Conservation (phyloP, 805 yeast genomes). For the Millerozyma acaciae region DNA sequence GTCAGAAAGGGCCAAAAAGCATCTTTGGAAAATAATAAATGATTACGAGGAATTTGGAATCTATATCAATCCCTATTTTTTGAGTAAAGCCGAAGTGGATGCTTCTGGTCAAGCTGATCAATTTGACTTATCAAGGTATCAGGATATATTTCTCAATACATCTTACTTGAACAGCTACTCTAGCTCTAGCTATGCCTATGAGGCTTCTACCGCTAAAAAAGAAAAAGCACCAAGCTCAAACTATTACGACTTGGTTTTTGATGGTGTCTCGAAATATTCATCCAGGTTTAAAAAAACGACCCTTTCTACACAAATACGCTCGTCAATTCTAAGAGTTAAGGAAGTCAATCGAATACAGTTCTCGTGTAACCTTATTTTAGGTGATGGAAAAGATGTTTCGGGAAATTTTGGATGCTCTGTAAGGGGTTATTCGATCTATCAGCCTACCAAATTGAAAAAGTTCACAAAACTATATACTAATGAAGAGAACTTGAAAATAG, state of each 20-base stretch:
- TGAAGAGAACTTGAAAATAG: slow-evolving; percentile 50
- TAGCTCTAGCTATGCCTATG: not conserved
- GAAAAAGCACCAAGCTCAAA: slow-evolving; percentile 3
- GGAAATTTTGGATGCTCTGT: slow-evolving; percentile 56
- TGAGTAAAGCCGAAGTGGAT: slow-evolving; percentile 24
- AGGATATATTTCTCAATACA: slow-evolving; percentile 54
- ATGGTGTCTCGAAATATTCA: slow-evolving; percentile 11
- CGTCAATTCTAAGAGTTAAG: slow-evolving; percentile 50
- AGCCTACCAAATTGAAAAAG: slow-evolving; percentile 49
- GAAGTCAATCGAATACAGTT: slow-evolving; percentile 64
- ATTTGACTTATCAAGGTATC: slow-evolving; percentile 43
- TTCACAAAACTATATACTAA: slow-evolving; percentile 52
- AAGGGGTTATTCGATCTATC: slow-evolving; percentile 64
- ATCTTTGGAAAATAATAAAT: slow-evolving; percentile 53
- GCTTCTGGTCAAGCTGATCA: slow-evolving; percentile 20
- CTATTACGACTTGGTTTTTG: slow-evolving; percentile 5
- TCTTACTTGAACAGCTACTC: slow-evolving; percentile 23
- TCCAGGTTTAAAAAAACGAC: slow-evolving; percentile 30
- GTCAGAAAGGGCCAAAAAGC: slow-evolving; percentile 38
- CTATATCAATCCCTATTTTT: slow-evolving; percentile 60
- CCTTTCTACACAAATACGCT: slow-evolving; percentile 39
- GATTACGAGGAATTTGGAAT: slow-evolving; percentile 57
- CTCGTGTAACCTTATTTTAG: slow-evolving; percentile 55
- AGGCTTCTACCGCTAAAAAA: slow-evolving; percentile 7
- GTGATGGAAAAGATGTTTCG: slow-evolving; percentile 37